phyloP scores from a whole-genome alignment of 805 yeast genomes.

The Saturnispora dispora region DNA sequence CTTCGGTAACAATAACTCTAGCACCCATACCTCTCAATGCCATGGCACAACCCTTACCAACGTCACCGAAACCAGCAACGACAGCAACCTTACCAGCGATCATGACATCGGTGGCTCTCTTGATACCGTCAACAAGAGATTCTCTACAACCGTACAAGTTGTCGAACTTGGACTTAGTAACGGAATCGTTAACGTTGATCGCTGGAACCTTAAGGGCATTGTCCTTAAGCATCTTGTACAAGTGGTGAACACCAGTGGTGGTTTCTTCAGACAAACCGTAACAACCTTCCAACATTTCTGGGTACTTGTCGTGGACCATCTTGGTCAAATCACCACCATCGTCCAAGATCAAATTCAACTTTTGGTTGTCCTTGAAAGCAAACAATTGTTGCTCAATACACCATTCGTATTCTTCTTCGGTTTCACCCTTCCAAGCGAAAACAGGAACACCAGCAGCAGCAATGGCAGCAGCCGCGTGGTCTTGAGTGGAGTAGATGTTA shows the following conservation, averaged over 20 bases:
- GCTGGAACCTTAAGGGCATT: constrained; percentile 93
- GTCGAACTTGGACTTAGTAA: constrained; percentile 98
- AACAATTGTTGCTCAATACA: constrained; percentile 98
- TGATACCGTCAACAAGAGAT: constrained; percentile 96
- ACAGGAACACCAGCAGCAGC: constrained; percentile 99
- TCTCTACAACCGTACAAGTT: constrained; percentile 99
- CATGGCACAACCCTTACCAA: constrained; percentile 99
- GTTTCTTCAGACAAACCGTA: constrained; percentile 97
- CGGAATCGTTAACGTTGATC: constrained; percentile 97
- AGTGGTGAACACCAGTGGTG: constrained; percentile 99
- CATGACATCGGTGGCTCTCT: constrained; percentile 99
- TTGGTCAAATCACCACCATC: constrained; percentile 99
- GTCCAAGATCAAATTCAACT: constrained; percentile 93
- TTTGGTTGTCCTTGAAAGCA: constrained; percentile 92
- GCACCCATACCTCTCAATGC: constrained; percentile 99
- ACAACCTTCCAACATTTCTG: constrained; percentile 93
- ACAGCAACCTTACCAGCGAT: constrained; percentile 98
- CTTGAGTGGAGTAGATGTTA: constrained; percentile 99
- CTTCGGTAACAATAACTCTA: constrained; percentile 92
- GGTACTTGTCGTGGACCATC: constrained; percentile 94
- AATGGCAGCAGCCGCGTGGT: constrained; percentile 99
- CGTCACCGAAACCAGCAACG: constrained; percentile 99
- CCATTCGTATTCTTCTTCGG: constrained; percentile 99
- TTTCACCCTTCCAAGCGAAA: constrained; percentile 99
- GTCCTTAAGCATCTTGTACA: constrained; percentile 91